Conservation (phyloP, 2,329 filamentous ascomycete species). For the Lomentospora prolificans region DNA sequence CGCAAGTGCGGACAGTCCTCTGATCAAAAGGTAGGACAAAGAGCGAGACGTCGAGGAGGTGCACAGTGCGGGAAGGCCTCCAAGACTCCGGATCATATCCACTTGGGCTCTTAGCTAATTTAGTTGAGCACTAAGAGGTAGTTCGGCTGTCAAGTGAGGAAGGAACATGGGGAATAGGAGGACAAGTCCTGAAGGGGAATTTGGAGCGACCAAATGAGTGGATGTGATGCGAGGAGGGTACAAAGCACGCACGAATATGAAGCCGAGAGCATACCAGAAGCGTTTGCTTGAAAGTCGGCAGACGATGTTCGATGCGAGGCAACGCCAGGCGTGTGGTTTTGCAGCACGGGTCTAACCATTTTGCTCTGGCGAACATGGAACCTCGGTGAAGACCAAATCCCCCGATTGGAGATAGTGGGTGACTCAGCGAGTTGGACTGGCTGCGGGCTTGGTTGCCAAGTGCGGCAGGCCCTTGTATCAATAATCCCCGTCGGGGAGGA, state of each 20-base stretch:
- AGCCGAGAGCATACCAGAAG: too few species aligned
- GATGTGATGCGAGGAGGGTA: background rate
- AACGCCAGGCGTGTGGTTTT: background rate
- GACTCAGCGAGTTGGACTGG: background rate
- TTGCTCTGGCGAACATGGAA: background rate
- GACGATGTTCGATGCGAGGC: conserved; percentile 2
- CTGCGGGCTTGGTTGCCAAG: background rate
- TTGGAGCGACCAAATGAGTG: too few species aligned
- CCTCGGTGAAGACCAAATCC: background rate
- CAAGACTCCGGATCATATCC: background rate
- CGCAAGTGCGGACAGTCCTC: too few species aligned
- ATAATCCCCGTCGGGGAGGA: too few species aligned
- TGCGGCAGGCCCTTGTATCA: background rate
- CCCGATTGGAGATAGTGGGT: background rate
- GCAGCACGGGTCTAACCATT: background rate
- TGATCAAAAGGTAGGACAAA: too few species aligned
- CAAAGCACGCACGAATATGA: background rate
- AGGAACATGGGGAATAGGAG: too few species aligned
- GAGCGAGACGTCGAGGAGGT: too few species aligned
- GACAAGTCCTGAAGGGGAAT: too few species aligned
- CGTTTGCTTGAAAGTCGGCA: too few species aligned
- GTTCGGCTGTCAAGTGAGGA: too few species aligned
- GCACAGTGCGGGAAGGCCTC: background rate
- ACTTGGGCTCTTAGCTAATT: background rate
- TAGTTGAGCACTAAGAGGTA: background rate